Conservation (phyloP, 2,329 filamentous ascomycete species). For the Alternaria gansuensis region DNA sequence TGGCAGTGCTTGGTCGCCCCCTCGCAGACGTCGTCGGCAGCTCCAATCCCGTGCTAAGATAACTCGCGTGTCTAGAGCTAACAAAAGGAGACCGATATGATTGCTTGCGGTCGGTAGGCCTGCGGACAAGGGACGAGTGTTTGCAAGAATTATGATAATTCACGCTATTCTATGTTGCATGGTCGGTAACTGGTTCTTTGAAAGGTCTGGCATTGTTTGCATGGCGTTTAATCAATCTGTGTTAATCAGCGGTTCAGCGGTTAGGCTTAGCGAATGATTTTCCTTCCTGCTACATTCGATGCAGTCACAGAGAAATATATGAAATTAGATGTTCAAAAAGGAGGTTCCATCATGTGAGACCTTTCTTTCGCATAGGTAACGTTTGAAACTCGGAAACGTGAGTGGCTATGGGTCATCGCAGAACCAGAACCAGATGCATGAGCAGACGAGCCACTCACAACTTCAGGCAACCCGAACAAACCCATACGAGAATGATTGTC, state of each 20-base stretch:
- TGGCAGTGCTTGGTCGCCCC: background rate
- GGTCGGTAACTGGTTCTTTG: conserved; percentile 16
- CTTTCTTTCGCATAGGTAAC: too few relatives aligned
- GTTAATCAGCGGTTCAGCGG: conserved; percentile 27
- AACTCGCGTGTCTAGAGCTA: background rate
- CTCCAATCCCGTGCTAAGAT: rapidly evolving
- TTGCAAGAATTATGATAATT: conserved; percentile 4
- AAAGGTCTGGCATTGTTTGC: conserved; percentile 21
- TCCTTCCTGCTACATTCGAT: background rate
- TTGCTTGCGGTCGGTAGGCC: background rate
- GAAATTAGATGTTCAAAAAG: background rate
- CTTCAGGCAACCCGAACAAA: too few relatives aligned
- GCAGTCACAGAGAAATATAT: background rate
- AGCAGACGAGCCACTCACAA: too few relatives aligned
- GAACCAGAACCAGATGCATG: background rate
- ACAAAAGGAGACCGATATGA: background rate
- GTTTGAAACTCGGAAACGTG: background rate
- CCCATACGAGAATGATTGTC: too few relatives aligned
- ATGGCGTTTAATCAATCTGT: conserved; percentile 24
- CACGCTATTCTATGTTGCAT: conserved; percentile 24
- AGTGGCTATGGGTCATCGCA: background rate
- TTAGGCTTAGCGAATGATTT: conserved; percentile 17
- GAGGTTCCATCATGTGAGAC: background rate
- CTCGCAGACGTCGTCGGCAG: background rate
- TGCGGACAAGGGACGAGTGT: background rate